Evolutionary conservation across 345 rosid genomes (phyloP).

Genomic region (Clarkia xantiana): DNA sequence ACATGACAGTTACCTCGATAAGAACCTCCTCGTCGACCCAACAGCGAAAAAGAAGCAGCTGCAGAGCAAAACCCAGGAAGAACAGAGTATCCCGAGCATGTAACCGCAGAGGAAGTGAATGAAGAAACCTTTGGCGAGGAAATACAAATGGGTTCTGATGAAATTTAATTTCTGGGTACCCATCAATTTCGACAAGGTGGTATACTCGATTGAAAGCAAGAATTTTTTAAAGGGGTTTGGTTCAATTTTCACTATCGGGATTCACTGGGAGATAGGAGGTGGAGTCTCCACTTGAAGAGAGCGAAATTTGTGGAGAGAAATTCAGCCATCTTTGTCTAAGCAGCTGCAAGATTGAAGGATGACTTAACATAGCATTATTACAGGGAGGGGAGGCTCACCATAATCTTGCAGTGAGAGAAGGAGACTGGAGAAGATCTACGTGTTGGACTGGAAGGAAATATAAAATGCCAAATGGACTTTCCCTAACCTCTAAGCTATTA

Average conservation of each 20-base stretch:
- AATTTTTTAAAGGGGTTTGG: neutral
- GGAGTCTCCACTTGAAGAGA: conserved; percentile 28
- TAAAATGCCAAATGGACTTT: too few species aligned
- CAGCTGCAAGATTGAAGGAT: conserved; percentile 13
- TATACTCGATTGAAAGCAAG: conserved; percentile 3
- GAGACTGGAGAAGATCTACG: conserved; percentile 19
- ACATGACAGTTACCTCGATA: conserved; percentile 33
- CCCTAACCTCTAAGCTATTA: too few species aligned
- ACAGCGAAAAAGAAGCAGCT: conserved; percentile 24
- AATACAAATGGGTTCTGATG: conserved; percentile 22
- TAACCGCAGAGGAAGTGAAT: conserved; percentile 19
- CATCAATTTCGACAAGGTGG: conserved; percentile 16
- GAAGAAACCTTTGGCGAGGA: conserved; percentile 11
- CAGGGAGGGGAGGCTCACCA: conserved; percentile 6
- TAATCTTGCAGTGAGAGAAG: neutral
- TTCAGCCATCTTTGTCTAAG: conserved; percentile 6
- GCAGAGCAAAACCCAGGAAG: conserved; percentile 35
- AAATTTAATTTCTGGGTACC: conserved; percentile 12
- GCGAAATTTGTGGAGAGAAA: conserved; percentile 20
- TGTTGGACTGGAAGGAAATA: too few species aligned
- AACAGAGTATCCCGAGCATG: conserved; percentile 20
- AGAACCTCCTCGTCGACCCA: conserved; percentile 17
- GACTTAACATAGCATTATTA: conserved; percentile 4
- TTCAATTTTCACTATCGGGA: neutral
- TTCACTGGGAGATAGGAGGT: conserved; percentile 3